Base-by-base conservation (phyloP, 768 basidiomycete species). In the Mycena polygramma region DNA sequence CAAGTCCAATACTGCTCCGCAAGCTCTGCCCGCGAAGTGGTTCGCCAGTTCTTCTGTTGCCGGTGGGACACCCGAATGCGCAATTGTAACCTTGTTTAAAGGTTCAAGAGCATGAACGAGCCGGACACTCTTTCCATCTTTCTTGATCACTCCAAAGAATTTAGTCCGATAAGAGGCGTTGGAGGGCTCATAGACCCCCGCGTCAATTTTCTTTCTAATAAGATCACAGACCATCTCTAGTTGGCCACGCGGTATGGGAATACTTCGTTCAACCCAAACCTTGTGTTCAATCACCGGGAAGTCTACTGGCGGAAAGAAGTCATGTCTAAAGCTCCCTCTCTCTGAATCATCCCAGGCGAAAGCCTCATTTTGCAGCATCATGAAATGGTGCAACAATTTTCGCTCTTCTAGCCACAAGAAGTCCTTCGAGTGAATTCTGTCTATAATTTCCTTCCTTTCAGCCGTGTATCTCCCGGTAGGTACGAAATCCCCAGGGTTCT, bases 91-190 rank as follows among this genome's bases (percentile, higher is more conserved):
- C 6, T 54, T 60, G 54, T 79, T 79, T 0, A 79, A 69, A 0
- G 73, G 74, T 61, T 79, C 73, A 2, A 79, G 58, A 57, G 74
- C 69, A 45, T 78, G 77, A 0, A 79, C 75, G 1, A 77, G 24
- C 0, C 72, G 57, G 4, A 80, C 64, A 0, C 66, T 70, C 26
- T 71, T 72, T 2, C 75, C 66, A 22, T 76, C 70, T 22, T 76
- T 75, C 54, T 54, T 54, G 8, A 64, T 15, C 9, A 82, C 76
- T 30, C 76, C 79, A 53, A 81, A 83, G 77, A 76, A 80, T 4
- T 74, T 46, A 0, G 79, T 80, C 0, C 78, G 64, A 30, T 83
- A 83, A 7, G 66, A 36, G 7, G 67, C 6, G n/a, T 57, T 24
- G 2, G 22, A 66, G 1, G 30, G 46, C 19, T 67, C 70, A 26